These are phyloP conservation scores for Saccharomycopsis fibuligera DNA, from an alignment of 805 yeast species.

Conservation along the genomic window DNA sequence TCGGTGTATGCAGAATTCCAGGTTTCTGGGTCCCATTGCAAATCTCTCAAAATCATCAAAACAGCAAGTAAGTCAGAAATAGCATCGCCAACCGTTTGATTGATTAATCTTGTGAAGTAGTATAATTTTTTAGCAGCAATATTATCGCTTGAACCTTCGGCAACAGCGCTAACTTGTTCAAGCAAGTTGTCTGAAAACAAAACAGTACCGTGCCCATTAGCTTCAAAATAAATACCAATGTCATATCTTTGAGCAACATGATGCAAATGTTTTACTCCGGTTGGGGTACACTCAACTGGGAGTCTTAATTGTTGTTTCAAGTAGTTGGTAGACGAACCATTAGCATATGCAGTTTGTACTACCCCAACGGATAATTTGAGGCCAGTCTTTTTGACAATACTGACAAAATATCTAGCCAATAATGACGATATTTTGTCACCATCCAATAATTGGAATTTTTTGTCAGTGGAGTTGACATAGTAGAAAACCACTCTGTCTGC, in stretches of 20 bases:
- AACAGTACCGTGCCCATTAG: slow-evolving; percentile 98
- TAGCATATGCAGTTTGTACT: slow-evolving; percentile 97
- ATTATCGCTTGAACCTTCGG: slow-evolving; percentile 37
- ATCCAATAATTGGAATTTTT: slow-evolving; percentile 57
- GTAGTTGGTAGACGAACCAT: slow-evolving; percentile 81
- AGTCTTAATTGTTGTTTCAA: slow-evolving; percentile 52
- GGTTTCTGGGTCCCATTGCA: slow-evolving; percentile 50
- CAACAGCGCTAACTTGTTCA: slow-evolving; percentile 30
- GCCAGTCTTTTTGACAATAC: slow-evolving; percentile 41
- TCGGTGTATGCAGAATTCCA: slow-evolving; percentile 81
- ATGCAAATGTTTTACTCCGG: slow-evolving; percentile 95
- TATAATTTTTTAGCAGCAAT: slow-evolving; percentile 49
- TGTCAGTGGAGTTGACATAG: slow-evolving; percentile 34
- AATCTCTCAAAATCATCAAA: slow-evolving; percentile 51
- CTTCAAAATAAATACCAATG: slow-evolving; percentile 93
- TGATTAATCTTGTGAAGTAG: slow-evolving; percentile 65
- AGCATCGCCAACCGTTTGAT: slow-evolving; percentile 98
- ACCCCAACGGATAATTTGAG: slow-evolving; percentile 57
- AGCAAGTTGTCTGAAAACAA: slow-evolving; percentile 57
- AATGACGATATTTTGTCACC: slow-evolving; percentile 92
- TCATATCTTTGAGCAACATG: slow-evolving; percentile 77
- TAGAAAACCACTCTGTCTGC: slow-evolving; percentile 92
- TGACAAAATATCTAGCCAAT: slow-evolving; percentile 61
- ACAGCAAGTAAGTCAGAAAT: slow-evolving; percentile 85
- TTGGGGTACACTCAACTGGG: slow-evolving; percentile 84